Conservation (phyloP, 495 filamentous ascomycete genomes). For the Neurospora hispaniola region DNA sequence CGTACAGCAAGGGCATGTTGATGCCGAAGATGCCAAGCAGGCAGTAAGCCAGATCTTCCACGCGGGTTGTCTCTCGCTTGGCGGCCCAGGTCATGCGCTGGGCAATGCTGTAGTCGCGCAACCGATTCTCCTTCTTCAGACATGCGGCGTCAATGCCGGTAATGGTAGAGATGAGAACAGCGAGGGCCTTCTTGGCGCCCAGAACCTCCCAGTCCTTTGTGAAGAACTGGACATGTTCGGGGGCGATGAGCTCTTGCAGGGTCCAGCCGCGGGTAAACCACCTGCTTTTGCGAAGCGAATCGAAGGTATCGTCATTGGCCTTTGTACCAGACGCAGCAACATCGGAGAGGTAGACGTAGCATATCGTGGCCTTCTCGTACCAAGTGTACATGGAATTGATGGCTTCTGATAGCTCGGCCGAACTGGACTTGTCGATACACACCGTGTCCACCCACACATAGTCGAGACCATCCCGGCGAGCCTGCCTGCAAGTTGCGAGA, state of each 20-base stretch:
- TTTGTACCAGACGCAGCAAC: constrained; percentile 3
- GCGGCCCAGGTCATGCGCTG: constrained; percentile 33
- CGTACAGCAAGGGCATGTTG: constrained; percentile 36
- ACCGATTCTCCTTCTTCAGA: constrained; percentile 3
- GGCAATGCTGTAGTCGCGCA: constrained; percentile 19
- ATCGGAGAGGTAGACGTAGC: constrained; percentile 33
- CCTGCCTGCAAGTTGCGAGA: constrained; percentile 8
- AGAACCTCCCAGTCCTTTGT: constrained; percentile 18
- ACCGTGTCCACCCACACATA: constrained; percentile 32
- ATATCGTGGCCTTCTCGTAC: constrained; percentile 26
- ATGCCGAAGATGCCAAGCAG: constrained; percentile 35
- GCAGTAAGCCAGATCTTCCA: constrained; percentile 34
- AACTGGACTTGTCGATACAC: constrained; percentile 36
- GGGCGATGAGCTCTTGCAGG: constrained; percentile 30
- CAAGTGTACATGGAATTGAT: constrained; percentile 35
- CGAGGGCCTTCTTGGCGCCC: constrained; percentile 18
- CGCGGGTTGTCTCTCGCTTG: constrained; percentile 17
- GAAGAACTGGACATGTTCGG: constrained; percentile 22
- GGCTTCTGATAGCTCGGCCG: constrained; percentile 34
- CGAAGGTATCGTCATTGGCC: background rate
- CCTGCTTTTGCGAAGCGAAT: constrained; percentile 8
- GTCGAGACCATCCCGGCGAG: constrained; percentile 5
- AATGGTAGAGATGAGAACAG: constrained; percentile 12
- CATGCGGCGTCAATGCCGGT: constrained; percentile 22
- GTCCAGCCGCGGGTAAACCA: constrained; percentile 35